Conservation (phyloP, 2,329 filamentous ascomycete species). For the Pestalotiopsis sp. region DNA sequence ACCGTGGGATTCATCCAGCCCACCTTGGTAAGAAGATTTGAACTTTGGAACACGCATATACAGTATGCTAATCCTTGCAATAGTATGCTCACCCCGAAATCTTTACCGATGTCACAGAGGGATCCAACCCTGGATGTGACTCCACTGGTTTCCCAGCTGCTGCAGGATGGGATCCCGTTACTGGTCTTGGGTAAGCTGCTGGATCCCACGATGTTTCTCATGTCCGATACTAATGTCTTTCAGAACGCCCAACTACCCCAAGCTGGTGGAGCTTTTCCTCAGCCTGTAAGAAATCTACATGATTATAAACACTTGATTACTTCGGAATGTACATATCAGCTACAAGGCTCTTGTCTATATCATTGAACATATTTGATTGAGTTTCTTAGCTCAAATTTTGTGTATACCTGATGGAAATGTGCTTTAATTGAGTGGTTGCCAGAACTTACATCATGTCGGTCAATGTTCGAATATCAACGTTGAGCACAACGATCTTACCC, state of each 20-base stretch:
- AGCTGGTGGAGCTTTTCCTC: slow-evolving; percentile 3
- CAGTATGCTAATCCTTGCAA: neutral
- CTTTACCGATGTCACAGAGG: slow-evolving; percentile 13
- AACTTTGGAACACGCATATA: neutral
- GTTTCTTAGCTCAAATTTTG: no score
- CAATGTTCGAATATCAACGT: no score
- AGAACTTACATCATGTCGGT: no score
- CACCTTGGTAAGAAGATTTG: neutral
- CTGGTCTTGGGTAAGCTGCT: slow-evolving; percentile 6
- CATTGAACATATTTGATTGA: no score
- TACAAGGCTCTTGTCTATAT: no score
- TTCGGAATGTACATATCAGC: no score
- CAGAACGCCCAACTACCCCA: slow-evolving; percentile 11
- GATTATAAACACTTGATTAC: no score
- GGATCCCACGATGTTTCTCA: neutral
- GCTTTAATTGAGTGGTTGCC: no score
- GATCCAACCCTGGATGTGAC: slow-evolving; percentile 14
- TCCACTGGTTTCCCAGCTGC: slow-evolving; percentile 12
- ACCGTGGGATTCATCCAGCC: slow-evolving; percentile 11
- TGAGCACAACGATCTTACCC: no score
- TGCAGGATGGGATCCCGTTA: slow-evolving; percentile 12
- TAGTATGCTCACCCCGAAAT: slow-evolving; percentile 12
- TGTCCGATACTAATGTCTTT: neutral
- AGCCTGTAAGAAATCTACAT: neutral
- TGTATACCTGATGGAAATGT: no score